phyloP scores from a whole-genome alignment of 2,329 filamentous ascomycete species.

The Talaromyces albobiverticillius region DNA sequence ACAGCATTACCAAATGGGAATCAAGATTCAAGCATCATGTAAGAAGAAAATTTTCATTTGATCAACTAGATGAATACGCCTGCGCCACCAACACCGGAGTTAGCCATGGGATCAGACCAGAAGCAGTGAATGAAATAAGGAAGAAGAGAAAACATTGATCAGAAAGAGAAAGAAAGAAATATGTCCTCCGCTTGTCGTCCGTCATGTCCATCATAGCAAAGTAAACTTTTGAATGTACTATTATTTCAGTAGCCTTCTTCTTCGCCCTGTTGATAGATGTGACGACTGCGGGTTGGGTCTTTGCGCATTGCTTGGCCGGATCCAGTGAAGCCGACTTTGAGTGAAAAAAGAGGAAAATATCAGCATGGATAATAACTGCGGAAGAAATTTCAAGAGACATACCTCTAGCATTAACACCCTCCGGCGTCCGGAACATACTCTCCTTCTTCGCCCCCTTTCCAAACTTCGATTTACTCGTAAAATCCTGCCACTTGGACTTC shows the following conservation, averaged over 20 bases:
- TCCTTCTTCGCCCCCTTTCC: constrained; percentile 78
- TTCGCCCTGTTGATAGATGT: constrained; percentile 77
- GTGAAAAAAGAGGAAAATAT: neutral
- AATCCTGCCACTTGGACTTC: constrained; percentile 94
- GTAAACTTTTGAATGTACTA: neutral
- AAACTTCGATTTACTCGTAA: constrained; percentile 68
- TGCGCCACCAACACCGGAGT: constrained; percentile 19
- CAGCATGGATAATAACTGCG: constrained; percentile 2
- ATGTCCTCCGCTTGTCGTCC: neutral
- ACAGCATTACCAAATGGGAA: constrained; percentile 4
- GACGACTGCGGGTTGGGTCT: constrained; percentile 75
- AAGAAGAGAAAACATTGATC: constrained; percentile 9
- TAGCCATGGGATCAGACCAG: constrained; percentile 19
- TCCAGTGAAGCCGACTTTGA: constrained; percentile 86
- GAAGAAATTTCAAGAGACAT: constrained; percentile 21
- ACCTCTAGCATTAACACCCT: constrained; percentile 84
- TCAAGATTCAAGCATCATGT: neutral
- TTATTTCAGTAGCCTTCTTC: constrained; percentile 55
- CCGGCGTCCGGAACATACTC: constrained; percentile 94
- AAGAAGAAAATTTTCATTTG: neutral
- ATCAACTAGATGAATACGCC: constrained; percentile 14
- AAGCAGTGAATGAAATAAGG: constrained; percentile 2
- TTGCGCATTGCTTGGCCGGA: constrained; percentile 96
- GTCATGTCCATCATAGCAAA: neutral
- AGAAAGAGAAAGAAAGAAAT: constrained; percentile 7